Evolutionary conservation across 306 rosid species (phyloP).

Genomic region (Rosa rugosa): DNA sequence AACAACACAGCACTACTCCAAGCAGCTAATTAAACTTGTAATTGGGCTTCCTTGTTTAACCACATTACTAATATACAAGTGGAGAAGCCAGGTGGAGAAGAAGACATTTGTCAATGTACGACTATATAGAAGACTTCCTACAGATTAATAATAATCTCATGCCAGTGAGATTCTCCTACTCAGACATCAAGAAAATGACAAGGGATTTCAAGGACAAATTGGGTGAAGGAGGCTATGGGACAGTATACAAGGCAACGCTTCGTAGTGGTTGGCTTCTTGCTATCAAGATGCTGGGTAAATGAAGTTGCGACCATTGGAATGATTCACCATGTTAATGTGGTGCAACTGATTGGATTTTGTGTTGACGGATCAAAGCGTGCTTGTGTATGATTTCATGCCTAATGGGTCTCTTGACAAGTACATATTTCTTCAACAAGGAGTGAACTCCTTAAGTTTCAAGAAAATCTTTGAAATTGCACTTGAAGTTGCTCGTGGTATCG

Average conservation of each 20-base stretch:
- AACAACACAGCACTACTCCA: neutral
- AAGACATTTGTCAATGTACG: neutral
- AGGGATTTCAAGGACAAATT: neutral
- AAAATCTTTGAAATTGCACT: neutral
- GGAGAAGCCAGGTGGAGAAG: neutral
- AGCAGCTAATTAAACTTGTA: constrained; percentile 1
- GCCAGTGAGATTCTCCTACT: constrained; percentile 8
- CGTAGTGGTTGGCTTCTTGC: constrained; percentile 1
- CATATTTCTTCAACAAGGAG: constrained; percentile 2
- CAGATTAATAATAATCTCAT: neutral
- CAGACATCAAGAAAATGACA: neutral
- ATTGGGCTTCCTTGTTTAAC: constrained; percentile 5
- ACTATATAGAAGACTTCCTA: neutral
- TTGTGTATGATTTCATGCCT: neutral
- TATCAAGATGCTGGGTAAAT: neutral
- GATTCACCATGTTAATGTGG: neutral
- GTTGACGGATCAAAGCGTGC: constrained; percentile 4
- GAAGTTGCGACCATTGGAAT: constrained; percentile 1
- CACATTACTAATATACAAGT: neutral
- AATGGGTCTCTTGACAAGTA: constrained; percentile 1
- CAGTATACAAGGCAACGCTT: constrained; percentile 1
- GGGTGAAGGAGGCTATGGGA: constrained; percentile 5
- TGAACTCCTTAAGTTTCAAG: neutral
- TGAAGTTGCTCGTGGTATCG: neutral
- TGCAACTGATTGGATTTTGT: constrained; percentile 9